A percentile compares a stretch with the other conserved stretches of the same genome.
phyloP scores from a whole-genome alignment of 805 yeast genomes.

The Brettanomyces sp. region DNA sequence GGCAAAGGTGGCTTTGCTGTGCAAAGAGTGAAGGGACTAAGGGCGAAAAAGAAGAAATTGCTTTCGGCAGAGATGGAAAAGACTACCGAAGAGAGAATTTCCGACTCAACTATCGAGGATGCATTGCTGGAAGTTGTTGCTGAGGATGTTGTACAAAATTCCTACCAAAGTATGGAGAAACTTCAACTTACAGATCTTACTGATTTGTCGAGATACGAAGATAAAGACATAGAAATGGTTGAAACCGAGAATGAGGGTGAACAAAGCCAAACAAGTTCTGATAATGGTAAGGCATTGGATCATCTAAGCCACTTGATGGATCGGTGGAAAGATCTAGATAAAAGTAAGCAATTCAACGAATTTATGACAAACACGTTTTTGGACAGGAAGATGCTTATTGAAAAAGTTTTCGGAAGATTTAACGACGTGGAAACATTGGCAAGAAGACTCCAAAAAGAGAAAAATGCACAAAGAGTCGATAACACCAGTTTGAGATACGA shows the following conservation, averaged over 20 bases:
- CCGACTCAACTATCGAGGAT: slow-evolving; percentile 1
- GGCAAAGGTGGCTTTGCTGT: slow-evolving; percentile 33
- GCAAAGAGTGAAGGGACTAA: slow-evolving; percentile 73
- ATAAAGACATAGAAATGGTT: slow-evolving; percentile 2
- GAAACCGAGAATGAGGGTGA: background rate
- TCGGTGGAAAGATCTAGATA: slow-evolving; percentile 10
- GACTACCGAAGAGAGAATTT: background rate
- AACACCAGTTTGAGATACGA: slow-evolving; percentile 28
- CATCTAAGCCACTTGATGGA: slow-evolving; percentile 3
- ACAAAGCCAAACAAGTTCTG: background rate
- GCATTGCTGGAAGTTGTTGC: slow-evolving; percentile 9
- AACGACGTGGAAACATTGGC: slow-evolving; percentile 87
- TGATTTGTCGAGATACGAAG: slow-evolving; percentile 5
- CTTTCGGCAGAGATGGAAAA: slow-evolving; percentile 7
- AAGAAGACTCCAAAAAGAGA: slow-evolving; percentile 71
- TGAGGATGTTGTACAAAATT: slow-evolving; percentile 3
- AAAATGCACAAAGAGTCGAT: slow-evolving; percentile 41
- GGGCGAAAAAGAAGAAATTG: slow-evolving; percentile 32
- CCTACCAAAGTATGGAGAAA: slow-evolving; percentile 5
- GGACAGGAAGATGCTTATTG: slow-evolving; percentile 19
- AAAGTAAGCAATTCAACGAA: slow-evolving; percentile 28
- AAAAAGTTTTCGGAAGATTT: slow-evolving; percentile 58
- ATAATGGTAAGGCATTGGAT: background rate
- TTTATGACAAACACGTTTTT: slow-evolving; percentile 17
- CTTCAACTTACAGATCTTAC: slow-evolving; percentile 2